Percentiles rank a stretch among this genome's conserved stretches.
Conservation (phyloP, 140 eudicot species). For the Senecio squalidus region DNA sequence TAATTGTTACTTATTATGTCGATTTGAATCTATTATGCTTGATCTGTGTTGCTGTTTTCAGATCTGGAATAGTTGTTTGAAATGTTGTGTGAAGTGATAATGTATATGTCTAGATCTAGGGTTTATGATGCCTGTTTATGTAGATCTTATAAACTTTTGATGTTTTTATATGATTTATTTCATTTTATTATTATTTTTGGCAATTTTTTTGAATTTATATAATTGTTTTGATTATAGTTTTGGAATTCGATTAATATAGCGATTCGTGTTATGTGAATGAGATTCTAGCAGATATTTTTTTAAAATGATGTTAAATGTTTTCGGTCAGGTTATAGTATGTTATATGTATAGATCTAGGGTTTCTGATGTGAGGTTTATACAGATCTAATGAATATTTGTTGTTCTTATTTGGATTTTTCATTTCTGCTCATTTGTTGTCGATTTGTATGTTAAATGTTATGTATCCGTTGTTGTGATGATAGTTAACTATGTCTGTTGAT, state of each 20-base stretch:
- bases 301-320: too few species aligned
- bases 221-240: neutral
- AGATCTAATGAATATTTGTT: neutral
- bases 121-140: neutral
- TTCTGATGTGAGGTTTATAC: neutral
- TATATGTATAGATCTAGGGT: neutral
- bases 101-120: constrained; percentile 10
- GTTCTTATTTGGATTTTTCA: neutral
- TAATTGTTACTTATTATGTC: too few species aligned
- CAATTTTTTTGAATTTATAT: neutral
- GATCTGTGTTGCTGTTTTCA: neutral
- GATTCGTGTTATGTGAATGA: too few species aligned
- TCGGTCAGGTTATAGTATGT: too few species aligned
- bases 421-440: too few species aligned
- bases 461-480: too few species aligned
- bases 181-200: neutral
- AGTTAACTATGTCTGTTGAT: too few species aligned
- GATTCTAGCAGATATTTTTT: too few species aligned
- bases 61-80: neutral
- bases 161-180: neutral
- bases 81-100: neutral
- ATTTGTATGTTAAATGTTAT: too few species aligned
- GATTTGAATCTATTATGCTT: constrained; percentile 8
- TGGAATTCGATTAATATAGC: too few species aligned
- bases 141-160: neutral